phyloP scores from a whole-genome alignment of 1,284 basidiomycete genomes.

The Cutaneotrichosporon dermatis region DNA sequence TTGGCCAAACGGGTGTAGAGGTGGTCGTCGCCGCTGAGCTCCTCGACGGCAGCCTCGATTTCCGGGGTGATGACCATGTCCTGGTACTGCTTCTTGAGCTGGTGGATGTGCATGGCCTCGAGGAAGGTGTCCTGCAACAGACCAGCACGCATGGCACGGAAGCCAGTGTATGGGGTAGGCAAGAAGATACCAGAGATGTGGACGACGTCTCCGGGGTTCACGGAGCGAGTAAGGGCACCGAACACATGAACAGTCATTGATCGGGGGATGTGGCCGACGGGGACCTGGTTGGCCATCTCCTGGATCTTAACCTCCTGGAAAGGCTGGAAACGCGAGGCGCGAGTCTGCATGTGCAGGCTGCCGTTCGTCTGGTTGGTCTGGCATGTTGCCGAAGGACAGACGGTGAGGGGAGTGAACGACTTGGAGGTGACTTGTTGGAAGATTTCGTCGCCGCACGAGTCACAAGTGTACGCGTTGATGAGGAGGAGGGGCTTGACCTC shows the following conservation, averaged over 20 bases:
- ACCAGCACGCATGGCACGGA: constrained; percentile 85
- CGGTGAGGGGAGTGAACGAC: constrained; percentile 79
- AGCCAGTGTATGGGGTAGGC: constrained; percentile 83
- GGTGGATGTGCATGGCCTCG: constrained; percentile 83
- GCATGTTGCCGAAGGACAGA: constrained; percentile 83
- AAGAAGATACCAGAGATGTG: constrained; percentile 85
- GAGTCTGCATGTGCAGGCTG: constrained; percentile 95
- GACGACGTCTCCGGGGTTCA: constrained; percentile 95
- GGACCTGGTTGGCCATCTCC: constrained; percentile 99
- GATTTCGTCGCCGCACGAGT: constrained; percentile 94
- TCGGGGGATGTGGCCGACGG: constrained; percentile 96
- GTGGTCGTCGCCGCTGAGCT: constrained; percentile 68
- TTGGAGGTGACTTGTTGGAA: constrained; percentile 97
- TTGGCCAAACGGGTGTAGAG: constrained; percentile 65
- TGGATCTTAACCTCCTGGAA: constrained; percentile 99
- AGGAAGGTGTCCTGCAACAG: constrained; percentile 96
- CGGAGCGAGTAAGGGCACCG: constrained; percentile 79
- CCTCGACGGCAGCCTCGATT: constrained; percentile 65
- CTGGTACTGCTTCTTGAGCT: constrained; percentile 96
- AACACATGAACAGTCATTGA: constrained; percentile 96
- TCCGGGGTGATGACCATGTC: constrained; percentile 89
- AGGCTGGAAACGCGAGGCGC: constrained; percentile 92
- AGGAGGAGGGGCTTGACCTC: constrained; percentile 97
- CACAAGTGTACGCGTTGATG: constrained; percentile 98
- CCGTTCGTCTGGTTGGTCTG: constrained; percentile 82